Evolutionary conservation across 768 basidiomycete genomes (phyloP).

Genomic region (Russula olivacea): DNA sequence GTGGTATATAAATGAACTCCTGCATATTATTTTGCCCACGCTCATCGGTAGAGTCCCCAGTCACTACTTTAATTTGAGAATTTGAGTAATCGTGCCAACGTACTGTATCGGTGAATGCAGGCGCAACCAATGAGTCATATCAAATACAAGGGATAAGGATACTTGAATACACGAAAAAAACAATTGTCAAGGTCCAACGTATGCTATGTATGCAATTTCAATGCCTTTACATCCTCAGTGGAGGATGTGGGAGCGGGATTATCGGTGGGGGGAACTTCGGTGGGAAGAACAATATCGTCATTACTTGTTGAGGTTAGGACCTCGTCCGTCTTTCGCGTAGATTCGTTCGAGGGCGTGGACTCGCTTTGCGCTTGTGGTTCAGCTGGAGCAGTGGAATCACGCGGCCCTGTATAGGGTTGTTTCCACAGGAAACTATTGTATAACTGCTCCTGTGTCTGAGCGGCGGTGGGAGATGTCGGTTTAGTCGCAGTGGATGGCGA

Average conservation of each 20-base stretch:
- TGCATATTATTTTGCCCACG: too few relatives aligned
- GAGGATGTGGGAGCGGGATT: background rate
- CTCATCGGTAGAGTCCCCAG: too few relatives aligned
- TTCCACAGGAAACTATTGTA: slow-evolving; percentile 19
- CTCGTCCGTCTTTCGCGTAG: background rate
- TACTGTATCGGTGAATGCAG: background rate
- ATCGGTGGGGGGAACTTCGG: background rate
- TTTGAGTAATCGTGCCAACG: too few relatives aligned
- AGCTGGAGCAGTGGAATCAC: background rate
- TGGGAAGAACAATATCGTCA: background rate
- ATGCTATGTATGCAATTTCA: slow-evolving; percentile 3
- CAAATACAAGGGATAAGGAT: slow-evolving; percentile 22
- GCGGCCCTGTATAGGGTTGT: slow-evolving; percentile 18
- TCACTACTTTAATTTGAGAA: background rate
- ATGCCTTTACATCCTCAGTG: background rate
- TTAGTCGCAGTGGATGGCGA: background rate
- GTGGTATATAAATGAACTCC: background rate
- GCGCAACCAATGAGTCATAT: background rate
- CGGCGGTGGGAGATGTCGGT: background rate
- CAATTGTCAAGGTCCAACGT: background rate
- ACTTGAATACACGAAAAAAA: slow-evolving; percentile 1
- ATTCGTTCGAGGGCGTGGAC: background rate
- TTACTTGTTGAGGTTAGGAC: background rate
- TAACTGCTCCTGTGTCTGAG: background rate
- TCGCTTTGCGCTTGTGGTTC: slow-evolving; percentile 7